Evolutionary conservation across 1,284 basidiomycete genomes (phyloP).

Genomic region (Ustilago shanxiensis): DNA sequence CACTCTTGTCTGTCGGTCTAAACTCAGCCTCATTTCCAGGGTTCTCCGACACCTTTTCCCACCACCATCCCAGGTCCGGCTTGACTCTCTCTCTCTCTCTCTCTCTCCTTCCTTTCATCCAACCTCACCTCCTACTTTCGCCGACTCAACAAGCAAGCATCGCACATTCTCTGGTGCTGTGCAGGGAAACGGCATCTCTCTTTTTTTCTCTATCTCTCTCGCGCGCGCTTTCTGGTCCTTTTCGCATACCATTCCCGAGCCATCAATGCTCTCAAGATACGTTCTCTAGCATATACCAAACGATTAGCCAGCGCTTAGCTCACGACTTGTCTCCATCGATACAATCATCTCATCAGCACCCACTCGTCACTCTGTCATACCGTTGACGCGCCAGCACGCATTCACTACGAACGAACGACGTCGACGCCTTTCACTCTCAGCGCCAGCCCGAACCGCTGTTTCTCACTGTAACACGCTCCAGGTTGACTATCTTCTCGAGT

Average conservation of each 20-base stretch:
- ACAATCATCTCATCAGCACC: not conserved
- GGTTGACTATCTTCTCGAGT: no score
- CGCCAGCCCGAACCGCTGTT: no score
- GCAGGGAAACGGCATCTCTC: not conserved
- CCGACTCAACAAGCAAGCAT: no score
- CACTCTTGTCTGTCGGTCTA: no score
- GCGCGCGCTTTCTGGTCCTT: no score
- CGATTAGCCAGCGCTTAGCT: not conserved
- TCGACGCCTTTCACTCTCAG: not conserved
- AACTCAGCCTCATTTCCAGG: not conserved
- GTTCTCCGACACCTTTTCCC: not conserved
- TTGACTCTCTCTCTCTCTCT: not conserved
- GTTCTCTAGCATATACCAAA: constrained; percentile 4
- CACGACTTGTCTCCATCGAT: not conserved
- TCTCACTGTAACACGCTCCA: no score
- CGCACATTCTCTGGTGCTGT: no score
- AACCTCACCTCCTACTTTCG: no score
- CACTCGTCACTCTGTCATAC: no score
- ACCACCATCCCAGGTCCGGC: not conserved
- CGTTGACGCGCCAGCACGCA: not conserved
- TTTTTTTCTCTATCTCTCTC: not conserved
- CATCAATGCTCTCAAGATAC: not conserved
- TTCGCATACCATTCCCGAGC: not conserved
- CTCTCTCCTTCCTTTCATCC: no score
- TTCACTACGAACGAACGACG: no score